phyloP scores from a whole-genome alignment of 148 eudicot genomes.

The Rhododendron ovatum region DNA sequence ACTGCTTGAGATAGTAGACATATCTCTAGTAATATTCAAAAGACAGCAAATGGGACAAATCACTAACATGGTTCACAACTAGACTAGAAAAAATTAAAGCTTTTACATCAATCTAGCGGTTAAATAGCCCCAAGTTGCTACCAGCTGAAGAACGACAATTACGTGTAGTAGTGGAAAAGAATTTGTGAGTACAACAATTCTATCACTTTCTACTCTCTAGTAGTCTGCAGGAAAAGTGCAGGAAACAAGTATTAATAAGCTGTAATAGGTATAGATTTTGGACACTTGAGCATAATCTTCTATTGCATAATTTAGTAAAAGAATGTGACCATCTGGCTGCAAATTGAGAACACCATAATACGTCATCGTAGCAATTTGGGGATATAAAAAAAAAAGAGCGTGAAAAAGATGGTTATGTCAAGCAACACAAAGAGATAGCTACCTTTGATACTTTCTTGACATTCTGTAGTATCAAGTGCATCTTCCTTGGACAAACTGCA shows the following conservation, averaged over 20 bases:
- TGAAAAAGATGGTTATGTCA: not conserved
- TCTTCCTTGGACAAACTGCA: constrained; percentile 42
- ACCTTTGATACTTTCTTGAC: constrained; percentile 38
- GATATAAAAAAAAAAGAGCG: not conserved
- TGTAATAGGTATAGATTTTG: not conserved
- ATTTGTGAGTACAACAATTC: not conserved
- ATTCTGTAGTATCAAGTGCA: constrained; percentile 30
- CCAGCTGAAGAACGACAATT: too few species aligned
- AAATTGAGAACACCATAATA: constrained; percentile 2
- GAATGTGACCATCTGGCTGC: constrained; percentile 45
- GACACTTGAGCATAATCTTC: constrained; percentile 39
- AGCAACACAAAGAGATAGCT: not conserved
- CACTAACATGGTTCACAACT: too few species aligned
- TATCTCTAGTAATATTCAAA: too few species aligned
- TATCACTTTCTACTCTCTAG: not conserved
- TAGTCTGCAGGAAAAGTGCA: not conserved
- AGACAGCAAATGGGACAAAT: too few species aligned
- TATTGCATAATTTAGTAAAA: constrained; percentile 38
- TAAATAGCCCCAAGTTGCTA: too few species aligned
- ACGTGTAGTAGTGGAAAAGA: not conserved
- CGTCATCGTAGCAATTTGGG: not conserved
- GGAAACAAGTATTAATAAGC: not conserved
- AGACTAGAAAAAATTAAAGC: too few species aligned
- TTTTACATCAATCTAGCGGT: too few species aligned
- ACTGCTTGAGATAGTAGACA: too few species aligned